Percentiles rank a stretch among this genome's conserved stretches.
These are phyloP conservation scores for Carex littledalei DNA, from an alignment of 176 grass and related monocot genomes.

Conservation along the genomic window DNA sequence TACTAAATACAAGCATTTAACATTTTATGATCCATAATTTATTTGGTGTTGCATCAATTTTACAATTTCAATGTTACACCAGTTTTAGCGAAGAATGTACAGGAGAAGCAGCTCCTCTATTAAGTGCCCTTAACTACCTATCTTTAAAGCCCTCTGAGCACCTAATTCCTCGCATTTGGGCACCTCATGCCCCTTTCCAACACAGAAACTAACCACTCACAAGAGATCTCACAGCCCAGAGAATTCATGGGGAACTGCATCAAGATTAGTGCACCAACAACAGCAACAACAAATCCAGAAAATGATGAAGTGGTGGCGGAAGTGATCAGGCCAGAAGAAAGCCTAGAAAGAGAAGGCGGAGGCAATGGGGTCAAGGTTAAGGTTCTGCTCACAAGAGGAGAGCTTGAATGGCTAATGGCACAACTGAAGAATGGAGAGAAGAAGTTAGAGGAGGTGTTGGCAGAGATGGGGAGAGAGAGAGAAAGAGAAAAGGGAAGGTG, in stretches of 20 bases:
- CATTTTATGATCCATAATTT: neutral
- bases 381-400: constrained; percentile 49
- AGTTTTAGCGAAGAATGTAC: neutral
- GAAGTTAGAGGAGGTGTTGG: constrained; percentile 56
- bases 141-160: constrained; percentile 21
- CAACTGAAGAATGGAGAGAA: constrained; percentile 63
- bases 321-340: constrained; percentile 7
- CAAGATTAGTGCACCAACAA: constrained; percentile 5
- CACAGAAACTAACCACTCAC: neutral
- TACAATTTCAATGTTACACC: neutral
- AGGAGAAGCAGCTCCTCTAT: neutral
- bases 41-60: neutral
- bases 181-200: constrained; percentile 23
- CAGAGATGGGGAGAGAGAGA: constrained; percentile 31
- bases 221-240: neutral
- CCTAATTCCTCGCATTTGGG: constrained; percentile 24
- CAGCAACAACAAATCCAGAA: neutral
- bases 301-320: constrained; percentile 19
- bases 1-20: neutral
- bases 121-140: constrained; percentile 17
- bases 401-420: constrained; percentile 77
- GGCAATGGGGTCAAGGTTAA: constrained; percentile 46
- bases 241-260: constrained; percentile 22
- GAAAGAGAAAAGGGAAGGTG: constrained; percentile 13
- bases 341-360: neutral